Evolutionary conservation across 1,284 basidiomycete species (phyloP).

Genomic region (Tilletia horrida): DNA sequence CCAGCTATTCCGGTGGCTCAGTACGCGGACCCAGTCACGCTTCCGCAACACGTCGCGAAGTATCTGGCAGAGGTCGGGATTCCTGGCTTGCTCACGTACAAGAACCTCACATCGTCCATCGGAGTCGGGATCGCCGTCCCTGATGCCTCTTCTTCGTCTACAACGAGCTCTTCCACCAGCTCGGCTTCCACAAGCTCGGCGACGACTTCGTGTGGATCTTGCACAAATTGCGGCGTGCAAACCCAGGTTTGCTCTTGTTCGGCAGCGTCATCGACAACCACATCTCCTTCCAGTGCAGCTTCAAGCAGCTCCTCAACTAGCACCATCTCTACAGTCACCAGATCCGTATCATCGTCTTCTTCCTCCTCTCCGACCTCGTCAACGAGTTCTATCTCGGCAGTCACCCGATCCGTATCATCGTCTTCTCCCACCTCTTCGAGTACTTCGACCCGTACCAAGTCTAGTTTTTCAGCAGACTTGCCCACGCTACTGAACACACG

Average conservation of each 20-base stretch:
- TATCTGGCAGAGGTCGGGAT: background rate
- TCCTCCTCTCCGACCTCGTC: background rate
- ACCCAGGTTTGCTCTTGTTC: too few relatives aligned
- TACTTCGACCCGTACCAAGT: background rate
- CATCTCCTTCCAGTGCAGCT: background rate
- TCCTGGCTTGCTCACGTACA: constrained; percentile 4
- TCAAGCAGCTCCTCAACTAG: background rate
- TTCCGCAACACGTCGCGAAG: constrained; percentile 9
- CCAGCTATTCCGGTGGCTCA: background rate
- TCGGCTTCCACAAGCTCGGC: too few relatives aligned
- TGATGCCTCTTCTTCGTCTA: background rate
- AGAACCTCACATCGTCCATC: background rate
- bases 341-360: background rate
- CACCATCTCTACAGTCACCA: background rate
- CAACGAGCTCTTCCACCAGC: too few relatives aligned
- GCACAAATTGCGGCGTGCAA: too few relatives aligned
- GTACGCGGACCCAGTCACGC: background rate
- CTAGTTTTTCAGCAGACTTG: background rate
- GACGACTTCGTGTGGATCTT: too few relatives aligned
- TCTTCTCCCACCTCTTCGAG: background rate
- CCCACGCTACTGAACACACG: background rate
- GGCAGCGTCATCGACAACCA: too few relatives aligned
- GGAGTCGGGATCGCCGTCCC: background rate
- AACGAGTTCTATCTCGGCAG: background rate
- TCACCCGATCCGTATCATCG: background rate